Conservation (phyloP, 192 early-diverging fungal genomes). For the Coemansia sp. region DNA sequence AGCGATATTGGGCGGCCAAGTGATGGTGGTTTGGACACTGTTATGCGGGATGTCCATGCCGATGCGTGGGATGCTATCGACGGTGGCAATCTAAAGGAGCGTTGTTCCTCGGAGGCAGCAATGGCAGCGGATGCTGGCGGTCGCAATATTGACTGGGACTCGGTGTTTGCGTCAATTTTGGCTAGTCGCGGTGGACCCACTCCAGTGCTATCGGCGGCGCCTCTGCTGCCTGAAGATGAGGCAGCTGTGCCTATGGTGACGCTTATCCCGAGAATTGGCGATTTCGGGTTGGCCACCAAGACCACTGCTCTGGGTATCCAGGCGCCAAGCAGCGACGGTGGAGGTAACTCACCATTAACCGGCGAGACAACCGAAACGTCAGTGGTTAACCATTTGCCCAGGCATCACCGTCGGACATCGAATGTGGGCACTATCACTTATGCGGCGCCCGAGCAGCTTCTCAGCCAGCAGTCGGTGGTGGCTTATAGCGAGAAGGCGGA, state of each 20-base stretch:
- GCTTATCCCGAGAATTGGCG: conserved; percentile 72
- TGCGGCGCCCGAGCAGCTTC: conserved; percentile 66
- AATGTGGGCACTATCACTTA: conserved; percentile 94
- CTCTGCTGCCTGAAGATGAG: neutral
- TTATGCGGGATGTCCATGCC: conserved; percentile 14
- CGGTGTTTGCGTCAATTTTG: conserved; percentile 39
- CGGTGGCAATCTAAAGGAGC: conserved; percentile 38
- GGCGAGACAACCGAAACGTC: neutral
- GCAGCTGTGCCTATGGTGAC: conserved; percentile 23
- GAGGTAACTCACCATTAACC: neutral
- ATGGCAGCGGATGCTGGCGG: neutral
- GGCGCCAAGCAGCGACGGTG: neutral
- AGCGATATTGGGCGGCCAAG: conserved; percentile 33
- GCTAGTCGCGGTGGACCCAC: conserved; percentile 18
- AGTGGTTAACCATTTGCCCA: neutral
- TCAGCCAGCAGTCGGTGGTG: conserved; percentile 26
- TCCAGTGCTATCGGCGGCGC: neutral
- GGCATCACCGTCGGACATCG: conserved; percentile 63
- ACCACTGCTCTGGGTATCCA: conserved; percentile 20
- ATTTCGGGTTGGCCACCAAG: conserved; percentile 92
- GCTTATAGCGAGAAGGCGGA: conserved; percentile 80
- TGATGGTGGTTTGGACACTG: neutral
- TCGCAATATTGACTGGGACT: conserved; percentile 48
- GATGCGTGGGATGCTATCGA: conserved; percentile 42
- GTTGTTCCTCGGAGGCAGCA: conserved; percentile 8